Base-by-base conservation (phyloP, 768 basidiomycete species). In the Mycena capillaripes region DNA sequence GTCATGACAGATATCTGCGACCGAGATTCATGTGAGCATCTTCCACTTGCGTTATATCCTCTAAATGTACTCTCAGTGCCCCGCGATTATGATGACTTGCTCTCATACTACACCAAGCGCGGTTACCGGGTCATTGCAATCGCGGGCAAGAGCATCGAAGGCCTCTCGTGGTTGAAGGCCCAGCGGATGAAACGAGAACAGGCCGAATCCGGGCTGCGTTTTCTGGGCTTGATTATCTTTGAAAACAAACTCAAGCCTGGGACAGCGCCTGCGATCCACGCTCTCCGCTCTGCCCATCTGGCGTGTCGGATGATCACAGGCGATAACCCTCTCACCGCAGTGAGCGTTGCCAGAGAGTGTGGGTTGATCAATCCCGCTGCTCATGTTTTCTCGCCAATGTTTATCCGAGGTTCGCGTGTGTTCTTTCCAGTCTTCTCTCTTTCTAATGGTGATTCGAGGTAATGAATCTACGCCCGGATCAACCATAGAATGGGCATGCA, bases 261-360 rank as follows among this genome's bases (percentile, higher is more conserved):
- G 10, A 98, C 97, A 0, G 86, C 95, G 0, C 93, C 96, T 36
- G 96, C 94, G 9, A 98, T 99, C 53, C 93, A 96, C 71, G 92
- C 92, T 0, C 87, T 99, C 19, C 92, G 97, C 62, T 87, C 89
- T 2, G 98, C 98, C 1, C 96, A 98, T 83, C 83, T 99, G 42
- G 94, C 96, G 23, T 97, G 96, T 77, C 88, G 97, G 74, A 99
- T 99, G 98, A 97, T 98, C 60, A 99, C 98, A 0, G 98, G 98
- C 12, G 98, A 99, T 79, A 99, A 99, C 74, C 92, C 97, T 36
- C 86, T 98, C 46, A 99, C 98, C 8, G 98, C 97, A 6, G 94
- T 98, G 77, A 98, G 97, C 75, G 97, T 99, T 42, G 98, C 97
- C 1, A 86, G 97, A 69, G 98, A 99, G 83, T 99, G 97, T 75